Evolutionary conservation across 108 stramenopile species (phyloP).

Genomic region (Cyclotella atomus): DNA sequence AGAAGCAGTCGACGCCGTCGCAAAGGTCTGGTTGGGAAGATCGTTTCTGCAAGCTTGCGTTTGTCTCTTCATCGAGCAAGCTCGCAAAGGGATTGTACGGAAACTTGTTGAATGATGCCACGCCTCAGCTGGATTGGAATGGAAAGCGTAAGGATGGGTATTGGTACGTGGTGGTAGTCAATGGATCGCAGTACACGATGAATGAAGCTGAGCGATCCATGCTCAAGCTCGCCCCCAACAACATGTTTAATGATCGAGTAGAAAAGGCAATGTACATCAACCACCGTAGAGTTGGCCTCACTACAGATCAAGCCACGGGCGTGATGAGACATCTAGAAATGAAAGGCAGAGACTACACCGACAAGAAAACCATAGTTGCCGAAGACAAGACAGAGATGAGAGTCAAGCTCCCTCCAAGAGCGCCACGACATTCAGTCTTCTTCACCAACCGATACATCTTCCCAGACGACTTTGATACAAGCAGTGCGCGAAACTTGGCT

Average conservation of each 20-base stretch:
- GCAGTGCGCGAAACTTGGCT: slow-evolving; percentile 33
- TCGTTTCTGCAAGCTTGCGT: slow-evolving; percentile 69
- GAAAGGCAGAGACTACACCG: slow-evolving; percentile 19
- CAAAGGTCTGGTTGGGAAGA: slow-evolving; percentile 39
- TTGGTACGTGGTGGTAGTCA: slow-evolving; percentile 62
- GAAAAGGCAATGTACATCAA: slow-evolving; percentile 62
- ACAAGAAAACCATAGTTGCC: slow-evolving; percentile 31
- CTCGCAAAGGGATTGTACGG: slow-evolving; percentile 37
- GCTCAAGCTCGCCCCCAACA: slow-evolving; percentile 62
- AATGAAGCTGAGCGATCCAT: slow-evolving; percentile 63
- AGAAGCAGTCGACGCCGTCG: slow-evolving; percentile 43
- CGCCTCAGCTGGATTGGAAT: slow-evolving; percentile 45
- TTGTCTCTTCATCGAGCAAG: slow-evolving; percentile 66
- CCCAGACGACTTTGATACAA: slow-evolving; percentile 21
- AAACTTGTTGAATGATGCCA: slow-evolving; percentile 6
- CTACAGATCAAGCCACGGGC: slow-evolving; percentile 43
- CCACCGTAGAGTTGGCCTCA: slow-evolving; percentile 35
- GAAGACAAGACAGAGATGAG: slow-evolving; percentile 24
- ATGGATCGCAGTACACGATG: slow-evolving; percentile 43
- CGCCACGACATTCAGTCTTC: slow-evolving; percentile 49
- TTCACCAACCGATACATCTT: slow-evolving; percentile 26
- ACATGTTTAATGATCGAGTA: slow-evolving; percentile 55
- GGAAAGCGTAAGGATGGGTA: slow-evolving; percentile 53
- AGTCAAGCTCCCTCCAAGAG: slow-evolving; percentile 32
- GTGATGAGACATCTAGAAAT: slow-evolving; percentile 37